These are phyloP conservation scores for Cordia subcordata DNA, from an alignment of 257 asterid species.

Conservation along the genomic window DNA sequence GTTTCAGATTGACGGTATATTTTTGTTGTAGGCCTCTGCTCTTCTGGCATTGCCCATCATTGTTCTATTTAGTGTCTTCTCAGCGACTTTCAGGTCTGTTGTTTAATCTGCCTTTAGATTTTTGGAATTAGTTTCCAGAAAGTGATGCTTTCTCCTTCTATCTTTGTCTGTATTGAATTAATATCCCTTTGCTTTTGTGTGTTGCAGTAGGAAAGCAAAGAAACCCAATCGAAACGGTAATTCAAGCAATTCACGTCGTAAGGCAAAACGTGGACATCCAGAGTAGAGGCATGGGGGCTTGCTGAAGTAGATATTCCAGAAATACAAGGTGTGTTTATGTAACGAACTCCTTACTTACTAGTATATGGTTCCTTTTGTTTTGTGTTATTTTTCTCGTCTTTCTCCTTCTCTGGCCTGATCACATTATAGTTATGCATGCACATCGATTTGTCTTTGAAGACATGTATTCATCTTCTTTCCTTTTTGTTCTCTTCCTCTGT, in stretches of 20 bases:
- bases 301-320: neutral
- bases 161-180: neutral
- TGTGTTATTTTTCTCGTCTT: too few relatives aligned
- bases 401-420: neutral
- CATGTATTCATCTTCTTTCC: too few relatives aligned
- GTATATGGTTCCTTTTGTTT: neutral
- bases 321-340: slow-evolving; percentile 10
- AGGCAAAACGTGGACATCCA: slow-evolving; percentile 35
- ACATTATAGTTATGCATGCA: neutral
- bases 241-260: slow-evolving; percentile 37
- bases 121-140: neutral
- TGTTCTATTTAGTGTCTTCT: slow-evolving; percentile 33
- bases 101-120: slow-evolving; percentile 1
- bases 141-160: neutral
- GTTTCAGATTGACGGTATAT: slow-evolving; percentile 6
- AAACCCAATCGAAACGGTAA: slow-evolving; percentile 28
- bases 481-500: too few relatives aligned
- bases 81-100: slow-evolving; percentile 56
- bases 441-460: too few relatives aligned
- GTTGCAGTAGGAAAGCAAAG: slow-evolving; percentile 42
- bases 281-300: slow-evolving; percentile 21
- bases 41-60: slow-evolving; percentile 68
- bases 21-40: slow-evolving; percentile 59
- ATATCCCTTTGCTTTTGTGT: neutral
- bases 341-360: neutral